Conservation (phyloP, 805 yeast genomes). For the Yarrowia deformans region DNA sequence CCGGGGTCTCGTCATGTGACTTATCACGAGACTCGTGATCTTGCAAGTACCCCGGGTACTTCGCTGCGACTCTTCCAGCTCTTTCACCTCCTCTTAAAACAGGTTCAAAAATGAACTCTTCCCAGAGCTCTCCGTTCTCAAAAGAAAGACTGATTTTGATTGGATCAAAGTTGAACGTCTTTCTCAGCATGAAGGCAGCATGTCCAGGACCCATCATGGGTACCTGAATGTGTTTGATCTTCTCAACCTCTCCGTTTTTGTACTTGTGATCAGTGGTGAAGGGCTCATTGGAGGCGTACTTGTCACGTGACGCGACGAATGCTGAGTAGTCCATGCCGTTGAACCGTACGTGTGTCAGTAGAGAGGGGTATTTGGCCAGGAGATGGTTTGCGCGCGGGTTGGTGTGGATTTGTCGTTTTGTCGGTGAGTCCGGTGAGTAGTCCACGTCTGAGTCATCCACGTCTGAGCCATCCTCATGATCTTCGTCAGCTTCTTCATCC, state of each 20-base stretch:
- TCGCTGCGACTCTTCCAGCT: conserved; percentile 5
- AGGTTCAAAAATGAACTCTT: conserved; percentile 3
- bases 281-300: not conserved
- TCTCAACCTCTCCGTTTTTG: conserved; percentile 13
- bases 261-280: conserved; percentile 27
- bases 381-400: not conserved
- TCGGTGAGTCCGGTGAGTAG: not conserved
- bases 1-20: not conserved
- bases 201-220: conserved; percentile 9
- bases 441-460: not conserved
- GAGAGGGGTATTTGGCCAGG: not conserved
- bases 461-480: not conserved
- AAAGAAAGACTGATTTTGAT: conserved; percentile 27
- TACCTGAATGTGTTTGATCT: conserved; percentile 18
- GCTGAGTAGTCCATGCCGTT: conserved; percentile 14
- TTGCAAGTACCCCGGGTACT: conserved; percentile 11
- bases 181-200: conserved; percentile 13
- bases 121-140: not conserved
- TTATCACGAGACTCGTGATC: not conserved
- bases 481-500: not conserved
- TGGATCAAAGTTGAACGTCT: conserved; percentile 3
- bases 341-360: not conserved
- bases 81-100: conserved; percentile 19
- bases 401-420: too few species aligned
- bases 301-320: conserved; percentile 12